Evolutionary conservation across 176 grass and related monocot species (phyloP), one percentile per base, ranked within the genome.

Genomic region (Panicum miliaceum): DNA sequence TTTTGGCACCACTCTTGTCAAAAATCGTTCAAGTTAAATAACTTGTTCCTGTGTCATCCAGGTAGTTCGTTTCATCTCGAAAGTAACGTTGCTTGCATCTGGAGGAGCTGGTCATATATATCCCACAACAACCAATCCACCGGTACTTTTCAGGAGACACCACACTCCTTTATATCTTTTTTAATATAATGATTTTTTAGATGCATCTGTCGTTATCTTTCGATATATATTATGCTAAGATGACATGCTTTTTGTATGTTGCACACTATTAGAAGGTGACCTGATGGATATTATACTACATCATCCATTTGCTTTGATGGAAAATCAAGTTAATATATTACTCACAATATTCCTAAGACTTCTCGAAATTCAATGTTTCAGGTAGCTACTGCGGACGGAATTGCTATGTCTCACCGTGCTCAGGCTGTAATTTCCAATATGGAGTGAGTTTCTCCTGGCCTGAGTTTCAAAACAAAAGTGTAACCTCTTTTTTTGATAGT

Each of bases 351-450:
- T 80, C 40, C 15, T 75, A 75, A 68, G 19, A 27, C 35, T 67
- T n/a, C 32, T 67, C 50, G 8, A 78, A 90, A 86, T 20, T 72
- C 5, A 32, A 80, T 77, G 67, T 85, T 83, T 42, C 83, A 95
- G 96, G 96, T 98, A 71, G 93, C 96, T 81, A 95, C 96, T 56
- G 96, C 93, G 90, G 93, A 98, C 90, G 96, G 96, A 82, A 92
- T 98, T 38, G 96, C 96, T 71, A 98, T 98, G 91, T 88, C 83
- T 42, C 96, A 95, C 77, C 93, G 96, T 53, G 96, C 96, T 66
- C 93, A 94, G 56, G 93, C 93, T 89, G 96, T 98, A 71, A 95
- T 98, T 72, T 98, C 96, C 52, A 98, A 95, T 82, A 98, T 98
- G 96, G 96, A 98, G 96, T 98, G 78, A 95, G 96, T 97, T 74